Percentiles rank a stretch among this genome's conserved stretches.
Conservation (phyloP, 148 eudicot species). For the Fagopyrum homotropicum region DNA sequence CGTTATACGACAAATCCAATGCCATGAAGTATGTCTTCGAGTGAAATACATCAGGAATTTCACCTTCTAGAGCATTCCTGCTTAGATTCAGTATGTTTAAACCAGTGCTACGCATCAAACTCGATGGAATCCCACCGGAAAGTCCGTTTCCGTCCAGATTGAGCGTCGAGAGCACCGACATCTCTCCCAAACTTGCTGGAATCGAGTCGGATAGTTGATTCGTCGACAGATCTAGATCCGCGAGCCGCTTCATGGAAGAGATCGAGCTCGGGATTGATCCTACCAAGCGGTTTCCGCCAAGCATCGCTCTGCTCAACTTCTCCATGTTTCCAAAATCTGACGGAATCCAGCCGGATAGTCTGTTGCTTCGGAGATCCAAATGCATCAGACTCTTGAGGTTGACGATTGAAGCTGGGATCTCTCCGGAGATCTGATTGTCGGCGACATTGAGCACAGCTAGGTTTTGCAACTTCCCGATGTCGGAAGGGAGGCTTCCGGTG, state of each 20-base stretch:
- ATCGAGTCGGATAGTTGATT: constrained; percentile 50
- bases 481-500: constrained; percentile 48
- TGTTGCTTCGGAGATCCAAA: constrained; percentile 32
- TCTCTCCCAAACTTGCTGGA: constrained; percentile 50
- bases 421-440: constrained; percentile 40
- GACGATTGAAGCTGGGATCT: constrained; percentile 48
- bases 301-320: constrained; percentile 38
- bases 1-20: constrained; percentile 63
- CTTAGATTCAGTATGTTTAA: constrained; percentile 79
- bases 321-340: constrained; percentile 41
- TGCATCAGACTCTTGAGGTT: constrained; percentile 38
- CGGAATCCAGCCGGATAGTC: constrained; percentile 49
- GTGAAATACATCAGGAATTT: constrained; percentile 66
- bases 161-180: constrained; percentile 34
- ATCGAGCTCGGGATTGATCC: constrained; percentile 60
- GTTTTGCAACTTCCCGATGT: constrained; percentile 48
- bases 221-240: constrained; percentile 39
- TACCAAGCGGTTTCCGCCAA: constrained; percentile 47
- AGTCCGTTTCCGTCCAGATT: constrained; percentile 55
- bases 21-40: constrained; percentile 73
- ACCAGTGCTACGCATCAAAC: constrained; percentile 26
- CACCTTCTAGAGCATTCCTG: constrained; percentile 62
- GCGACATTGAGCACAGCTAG: constrained; percentile 35
- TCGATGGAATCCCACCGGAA: constrained; percentile 28
- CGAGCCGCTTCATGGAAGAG: constrained; percentile 38